phyloP scores from a whole-genome alignment of 257 asterid genomes.

The Asclepias syriaca region DNA sequence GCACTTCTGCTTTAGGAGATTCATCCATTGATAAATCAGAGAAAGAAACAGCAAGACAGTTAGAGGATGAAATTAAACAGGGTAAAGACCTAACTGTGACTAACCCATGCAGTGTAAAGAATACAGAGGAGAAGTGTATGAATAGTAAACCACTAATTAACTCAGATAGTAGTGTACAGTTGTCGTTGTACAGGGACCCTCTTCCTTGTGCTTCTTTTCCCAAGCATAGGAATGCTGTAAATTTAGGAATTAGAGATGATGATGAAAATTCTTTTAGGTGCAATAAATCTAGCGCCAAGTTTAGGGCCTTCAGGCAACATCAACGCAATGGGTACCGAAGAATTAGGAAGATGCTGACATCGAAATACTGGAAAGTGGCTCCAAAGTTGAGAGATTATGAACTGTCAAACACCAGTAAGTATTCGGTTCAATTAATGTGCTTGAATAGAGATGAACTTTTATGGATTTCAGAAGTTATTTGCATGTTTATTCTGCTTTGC shows the following conservation, averaged over 20 bases:
- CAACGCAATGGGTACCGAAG: constrained; percentile 53
- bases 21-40: constrained; percentile 28
- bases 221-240: constrained; percentile 67
- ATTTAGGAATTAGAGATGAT: constrained; percentile 94
- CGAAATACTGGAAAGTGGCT: constrained; percentile 68
- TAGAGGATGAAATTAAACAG: constrained; percentile 29
- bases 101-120: constrained; percentile 51
- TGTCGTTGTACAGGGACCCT: constrained; percentile 69
- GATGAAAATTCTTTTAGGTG: constrained; percentile 86
- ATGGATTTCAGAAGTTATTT: not conserved
- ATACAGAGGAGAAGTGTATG: constrained; percentile 44
- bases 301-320: constrained; percentile 59
- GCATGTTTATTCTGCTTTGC: constrained; percentile 3
- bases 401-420: constrained; percentile 57
- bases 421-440: not conserved
- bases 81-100: constrained; percentile 39
- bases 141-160: constrained; percentile 50
- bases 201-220: constrained; percentile 46
- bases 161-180: constrained; percentile 78
- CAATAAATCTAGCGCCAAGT: constrained; percentile 55
- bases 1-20: constrained; percentile 24
- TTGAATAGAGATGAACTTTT: not conserved
- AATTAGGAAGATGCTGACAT: constrained; percentile 62
- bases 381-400: constrained; percentile 59
- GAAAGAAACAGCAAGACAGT: constrained; percentile 27